Conservation (phyloP, 768 basidiomycete species). For the Tremella fuciformis region DNA sequence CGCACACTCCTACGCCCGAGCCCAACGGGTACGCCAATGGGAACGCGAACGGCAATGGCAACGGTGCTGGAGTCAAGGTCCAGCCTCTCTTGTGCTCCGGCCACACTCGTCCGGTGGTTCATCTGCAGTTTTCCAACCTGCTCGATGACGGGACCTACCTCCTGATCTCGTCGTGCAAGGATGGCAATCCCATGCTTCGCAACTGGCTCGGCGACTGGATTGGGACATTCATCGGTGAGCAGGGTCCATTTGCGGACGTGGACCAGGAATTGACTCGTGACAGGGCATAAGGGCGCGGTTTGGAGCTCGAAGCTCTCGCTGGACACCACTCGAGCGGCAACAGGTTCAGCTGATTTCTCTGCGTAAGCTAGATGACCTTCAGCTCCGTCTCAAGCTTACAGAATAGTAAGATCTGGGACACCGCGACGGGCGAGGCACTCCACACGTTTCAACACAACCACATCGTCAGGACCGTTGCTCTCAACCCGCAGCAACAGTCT, state of each 20-base stretch:
- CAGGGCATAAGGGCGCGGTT: constrained; percentile 73
- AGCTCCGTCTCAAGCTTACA: not conserved
- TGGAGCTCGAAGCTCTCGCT: constrained; percentile 90
- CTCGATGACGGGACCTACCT: constrained; percentile 75
- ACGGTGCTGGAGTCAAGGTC: constrained; percentile 30
- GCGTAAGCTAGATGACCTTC: constrained; percentile 63
- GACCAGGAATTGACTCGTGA: not conserved
- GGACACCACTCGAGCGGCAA: constrained; percentile 80
- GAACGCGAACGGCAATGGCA: constrained; percentile 8
- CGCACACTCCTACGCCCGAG: constrained; percentile 10
- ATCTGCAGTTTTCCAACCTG: constrained; percentile 78
- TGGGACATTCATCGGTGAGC: constrained; percentile 60
- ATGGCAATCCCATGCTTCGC: constrained; percentile 94
- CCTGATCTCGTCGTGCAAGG: constrained; percentile 95
- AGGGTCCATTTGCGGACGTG: not conserved
- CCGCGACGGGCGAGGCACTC: constrained; percentile 76
- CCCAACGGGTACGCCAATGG: not conserved
- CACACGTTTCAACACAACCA: constrained; percentile 98
- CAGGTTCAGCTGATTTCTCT: constrained; percentile 94
- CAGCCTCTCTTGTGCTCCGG: constrained; percentile 53
- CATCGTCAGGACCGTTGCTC: constrained; percentile 91
- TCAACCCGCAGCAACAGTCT: constrained; percentile 60
- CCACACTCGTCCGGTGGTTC: constrained; percentile 66
- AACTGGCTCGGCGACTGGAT: constrained; percentile 99
- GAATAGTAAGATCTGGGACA: constrained; percentile 90